Conservation (phyloP, 305 asterid species). For the Caryopteris hybrid region DNA sequence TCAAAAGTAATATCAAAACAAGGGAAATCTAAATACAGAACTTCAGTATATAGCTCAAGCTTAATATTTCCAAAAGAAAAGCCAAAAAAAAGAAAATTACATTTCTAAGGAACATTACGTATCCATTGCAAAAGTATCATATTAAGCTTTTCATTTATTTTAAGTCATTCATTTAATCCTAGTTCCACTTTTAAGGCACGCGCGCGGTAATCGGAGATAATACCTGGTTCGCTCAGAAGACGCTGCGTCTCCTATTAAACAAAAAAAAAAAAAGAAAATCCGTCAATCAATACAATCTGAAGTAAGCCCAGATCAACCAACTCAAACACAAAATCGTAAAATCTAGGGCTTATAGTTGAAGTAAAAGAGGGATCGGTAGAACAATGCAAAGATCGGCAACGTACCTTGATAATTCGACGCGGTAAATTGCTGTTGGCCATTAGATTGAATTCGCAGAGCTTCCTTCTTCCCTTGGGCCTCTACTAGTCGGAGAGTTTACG, state of each 20-base stretch:
- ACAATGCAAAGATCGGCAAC: conserved; percentile 38
- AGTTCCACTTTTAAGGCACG: neutral
- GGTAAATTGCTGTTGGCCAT: conserved; percentile 95
- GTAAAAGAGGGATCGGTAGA: conserved; percentile 28
- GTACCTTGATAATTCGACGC: conserved; percentile 86
- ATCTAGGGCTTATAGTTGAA: conserved; percentile 24
- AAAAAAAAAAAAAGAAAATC: conserved; percentile 10
- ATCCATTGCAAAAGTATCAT: neutral
- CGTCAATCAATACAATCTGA: conserved; percentile 8
- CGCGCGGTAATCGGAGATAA: conserved; percentile 5
- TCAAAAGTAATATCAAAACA: neutral
- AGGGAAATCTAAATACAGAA: neutral
- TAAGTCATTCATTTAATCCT: neutral
- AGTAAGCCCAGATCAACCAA: conserved; percentile 14
- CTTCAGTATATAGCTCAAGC: neutral
- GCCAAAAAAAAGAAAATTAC: neutral
- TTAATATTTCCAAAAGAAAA: neutral
- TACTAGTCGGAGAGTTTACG: conserved; percentile 41
- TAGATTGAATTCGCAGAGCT: conserved; percentile 26
- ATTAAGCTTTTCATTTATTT: neutral
- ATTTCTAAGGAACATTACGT: neutral
- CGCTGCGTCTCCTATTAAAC: conserved; percentile 90
- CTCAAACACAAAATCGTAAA: conserved; percentile 4
- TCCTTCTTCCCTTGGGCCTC: conserved; percentile 11
- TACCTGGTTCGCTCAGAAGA: conserved; percentile 97